Base-by-base conservation (phyloP, 2,329 filamentous ascomycete species). In the Colletotrichum sp. region DNA sequence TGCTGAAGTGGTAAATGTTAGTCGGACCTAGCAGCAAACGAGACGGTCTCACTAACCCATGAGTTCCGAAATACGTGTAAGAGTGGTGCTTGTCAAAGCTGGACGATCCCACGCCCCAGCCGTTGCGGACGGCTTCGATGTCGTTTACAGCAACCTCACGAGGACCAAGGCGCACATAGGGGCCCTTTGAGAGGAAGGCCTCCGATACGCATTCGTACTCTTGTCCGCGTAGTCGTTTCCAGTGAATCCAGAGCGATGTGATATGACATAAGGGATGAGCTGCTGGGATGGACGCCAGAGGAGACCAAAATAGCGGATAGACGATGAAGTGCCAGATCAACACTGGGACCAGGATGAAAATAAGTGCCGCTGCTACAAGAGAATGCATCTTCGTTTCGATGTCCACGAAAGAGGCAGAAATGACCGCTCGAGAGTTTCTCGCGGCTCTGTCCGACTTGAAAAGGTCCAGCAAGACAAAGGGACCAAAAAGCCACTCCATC, bases 1-100 rank as follows among this genome's bases (percentile, higher is more conserved):
- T 52, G 44, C 44, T 52, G n/a, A 21, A 3, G 10, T 24, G 6
- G 15, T 13, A 1, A 0, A 2, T 4, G 44, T 52, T 13, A 52
- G 44, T 52, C n/a, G 44, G 10, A 13, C 4, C 9, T 0, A 52
- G 9, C n/a, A 21, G n/a, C 0, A 52, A 1, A 21, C 1, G 2
- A 21, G 44, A 21, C 0, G 3, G 6, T 21, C 44, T 21, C 10
- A 52, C 44, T 21, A 13, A 52, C 44, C 44, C 44, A 52, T 52
- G 44, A 3, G 44, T 52, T 52, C 44, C n/a, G n/a, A 52, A 52
- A 13, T 52, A 52, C 2, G 44, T 21, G 2, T 52, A 52, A 21
- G 44, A 52, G 44, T 52, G 44, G n/a, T 52, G 44, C 44, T 52
- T 52, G 12, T 52, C 44, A 0, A 52, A 52, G 12, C 44, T 52